Evolutionary conservation across 208 protist genomes (phyloP), one percentile per base, ranked within the genome.

Genomic region (Histomonas meleagridis): DNA sequence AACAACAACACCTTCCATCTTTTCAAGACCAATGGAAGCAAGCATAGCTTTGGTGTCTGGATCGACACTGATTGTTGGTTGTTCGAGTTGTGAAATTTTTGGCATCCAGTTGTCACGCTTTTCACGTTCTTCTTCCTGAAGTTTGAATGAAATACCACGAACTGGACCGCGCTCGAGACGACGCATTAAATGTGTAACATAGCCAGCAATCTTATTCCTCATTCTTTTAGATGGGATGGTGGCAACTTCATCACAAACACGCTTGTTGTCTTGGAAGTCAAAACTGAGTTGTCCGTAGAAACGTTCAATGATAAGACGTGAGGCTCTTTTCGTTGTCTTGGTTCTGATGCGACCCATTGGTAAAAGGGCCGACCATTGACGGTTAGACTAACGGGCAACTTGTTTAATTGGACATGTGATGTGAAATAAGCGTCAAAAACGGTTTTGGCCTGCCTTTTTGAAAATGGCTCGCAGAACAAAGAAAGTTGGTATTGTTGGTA

Each of bases 71-170:
- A 94, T 94, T 28, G 10, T 62, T 40, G 69, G 53, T 0, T 40
- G 62, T 46, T 94, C 81, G 0, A 97, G 92, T 72, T 93, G 94
- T 62, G 97, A 98, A 69, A 96, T 95, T 91, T 97, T 96, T 93
- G 98, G 98, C 81, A 99, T 97, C 95, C 97, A 99, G 96, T 99
- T 98, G 96, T 99, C 98, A 94, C 98, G 96, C 93, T 97, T 96
- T 96, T 99, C 99, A 94, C 98, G 97, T 97, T 99, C 98, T 96
- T 99, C 98, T 96, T 99, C 98, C 96, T 99, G 98, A 21, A 99
- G 97, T 96, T 99, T 99, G 94, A 99, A 97, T 90, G 98, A 99
- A 94, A 99, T 99, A 93, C 98, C 98, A 93, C 97, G 97, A 62
- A 99, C 98, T 90, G 98, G 98, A 90, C 98, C 98, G 91, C 97